Conservation (phyloP, 768 basidiomycete species). For the Lepiota brunneoincarnata region DNA sequence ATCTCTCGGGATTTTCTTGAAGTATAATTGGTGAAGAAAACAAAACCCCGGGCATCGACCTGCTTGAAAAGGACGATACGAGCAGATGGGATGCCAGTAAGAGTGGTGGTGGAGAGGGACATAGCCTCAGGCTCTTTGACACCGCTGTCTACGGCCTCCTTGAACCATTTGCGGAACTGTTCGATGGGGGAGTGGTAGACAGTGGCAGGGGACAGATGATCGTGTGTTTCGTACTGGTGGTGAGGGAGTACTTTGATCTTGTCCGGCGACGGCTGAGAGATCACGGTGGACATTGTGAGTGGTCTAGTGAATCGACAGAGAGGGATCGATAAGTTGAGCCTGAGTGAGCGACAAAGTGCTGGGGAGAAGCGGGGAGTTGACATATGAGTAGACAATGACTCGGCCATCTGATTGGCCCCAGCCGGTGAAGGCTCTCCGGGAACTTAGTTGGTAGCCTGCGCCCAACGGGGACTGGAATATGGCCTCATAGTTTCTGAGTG, state of each 20-base stretch:
- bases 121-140: conserved; percentile 89
- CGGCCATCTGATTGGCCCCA: conserved; percentile 6
- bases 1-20: conserved; percentile 91
- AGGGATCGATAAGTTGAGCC: neutral
- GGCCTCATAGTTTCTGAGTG: too few species aligned
- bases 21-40: conserved; percentile 96
- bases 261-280: conserved; percentile 44
- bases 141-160: conserved; percentile 49
- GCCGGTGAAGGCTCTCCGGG: neutral
- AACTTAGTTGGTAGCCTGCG: neutral
- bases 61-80: conserved; percentile 92
- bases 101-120: conserved; percentile 72
- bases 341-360: neutral
- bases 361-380: neutral
- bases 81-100: conserved; percentile 76
- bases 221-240: conserved; percentile 69
- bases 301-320: neutral
- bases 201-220: conserved; percentile 57
- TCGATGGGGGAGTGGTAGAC: conserved; percentile 69
- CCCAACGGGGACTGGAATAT: too few species aligned
- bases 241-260: conserved; percentile 71
- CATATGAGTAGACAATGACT: neutral
- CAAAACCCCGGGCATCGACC: conserved; percentile 84
- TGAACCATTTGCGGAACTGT: conserved; percentile 89
- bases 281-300: conserved; percentile 35